These are phyloP conservation scores for Penicillium odoratum DNA, from an alignment of 495 filamentous ascomycete species.

Conservation along the genomic window DNA sequence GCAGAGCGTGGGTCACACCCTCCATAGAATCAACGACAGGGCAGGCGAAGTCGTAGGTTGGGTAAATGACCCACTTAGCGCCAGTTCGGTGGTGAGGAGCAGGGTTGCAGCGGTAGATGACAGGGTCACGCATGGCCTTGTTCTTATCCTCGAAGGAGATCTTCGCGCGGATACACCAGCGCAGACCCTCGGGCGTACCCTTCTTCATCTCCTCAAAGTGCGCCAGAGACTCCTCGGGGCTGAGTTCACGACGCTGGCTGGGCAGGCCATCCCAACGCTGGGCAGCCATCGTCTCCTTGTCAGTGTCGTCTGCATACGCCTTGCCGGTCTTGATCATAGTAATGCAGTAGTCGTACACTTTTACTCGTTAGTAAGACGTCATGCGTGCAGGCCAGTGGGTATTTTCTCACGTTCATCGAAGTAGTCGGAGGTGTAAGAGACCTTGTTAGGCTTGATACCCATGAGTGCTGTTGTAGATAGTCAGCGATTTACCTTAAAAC, in stretches of 20 bases:
- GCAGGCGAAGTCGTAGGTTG: slow-evolving; percentile 92
- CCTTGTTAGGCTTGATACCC: slow-evolving; percentile 78
- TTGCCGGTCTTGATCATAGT: slow-evolving; percentile 78
- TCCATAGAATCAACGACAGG: slow-evolving; percentile 89
- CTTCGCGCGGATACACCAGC: slow-evolving; percentile 88
- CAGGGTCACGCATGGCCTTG: slow-evolving; percentile 86
- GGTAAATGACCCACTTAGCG: slow-evolving; percentile 89
- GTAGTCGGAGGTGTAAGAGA: slow-evolving; percentile 84
- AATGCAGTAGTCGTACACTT: slow-evolving; percentile 73
- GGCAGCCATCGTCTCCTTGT: slow-evolving; percentile 79
- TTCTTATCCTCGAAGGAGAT: slow-evolving; percentile 80
- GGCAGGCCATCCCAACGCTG: slow-evolving; percentile 76
- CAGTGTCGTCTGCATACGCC: slow-evolving; percentile 88
- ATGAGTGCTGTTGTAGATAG: slow-evolving; percentile 53
- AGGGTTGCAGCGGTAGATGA: slow-evolving; percentile 86
- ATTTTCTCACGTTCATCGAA: slow-evolving; percentile 62
- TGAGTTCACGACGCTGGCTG: slow-evolving; percentile 71
- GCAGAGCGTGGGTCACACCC: slow-evolving; percentile 90
- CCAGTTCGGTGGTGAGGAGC: slow-evolving; percentile 89
- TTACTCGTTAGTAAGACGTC: background rate
- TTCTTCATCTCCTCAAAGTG: slow-evolving; percentile 89
- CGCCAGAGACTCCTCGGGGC: slow-evolving; percentile 75
- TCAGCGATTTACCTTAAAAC: background rate
- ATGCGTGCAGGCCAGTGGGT: background rate
- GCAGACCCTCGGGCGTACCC: slow-evolving; percentile 69